A percentile compares a stretch with the other conserved stretches of the same genome.
phyloP scores from a whole-genome alignment of 441 rosid species.

The Populus hybrid region DNA sequence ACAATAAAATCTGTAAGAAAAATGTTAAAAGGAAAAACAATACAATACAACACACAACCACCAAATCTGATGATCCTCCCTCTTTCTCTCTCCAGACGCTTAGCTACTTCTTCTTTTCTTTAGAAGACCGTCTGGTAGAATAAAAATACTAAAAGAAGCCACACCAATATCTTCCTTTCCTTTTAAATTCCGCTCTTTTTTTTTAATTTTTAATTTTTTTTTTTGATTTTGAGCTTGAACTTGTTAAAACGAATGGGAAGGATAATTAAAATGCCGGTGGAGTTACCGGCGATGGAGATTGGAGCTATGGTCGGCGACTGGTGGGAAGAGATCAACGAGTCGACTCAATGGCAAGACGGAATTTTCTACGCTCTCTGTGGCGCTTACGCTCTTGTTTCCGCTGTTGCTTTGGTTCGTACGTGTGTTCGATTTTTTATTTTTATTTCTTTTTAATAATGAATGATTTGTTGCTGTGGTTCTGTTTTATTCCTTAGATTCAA shows the following conservation, averaged over 20 bases:
- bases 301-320: constrained; percentile 26
- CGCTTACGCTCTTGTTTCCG: constrained; percentile 77
- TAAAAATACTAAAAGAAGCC: not conserved
- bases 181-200: not conserved
- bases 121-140: constrained; percentile 34
- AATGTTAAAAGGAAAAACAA: not conserved
- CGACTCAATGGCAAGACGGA: constrained; percentile 76
- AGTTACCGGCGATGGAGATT: constrained; percentile 15
- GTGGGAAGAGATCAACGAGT: constrained; percentile 62
- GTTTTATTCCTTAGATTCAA: constrained; percentile 52
- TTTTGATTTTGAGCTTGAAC: not conserved
- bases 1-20: not conserved
- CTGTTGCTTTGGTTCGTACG: constrained; percentile 61
- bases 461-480: not conserved
- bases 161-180: not conserved
- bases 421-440: not conserved
- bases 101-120: constrained; percentile 22
- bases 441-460: not conserved
- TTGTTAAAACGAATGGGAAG: not conserved
- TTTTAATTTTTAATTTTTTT: not conserved
- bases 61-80: constrained; percentile 10
- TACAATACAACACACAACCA: not conserved
- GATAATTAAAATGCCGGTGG: not conserved
- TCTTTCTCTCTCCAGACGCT: constrained; percentile 23
- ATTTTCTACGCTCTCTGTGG: constrained; percentile 75